Conservation (phyloP, 306 rosid genomes). For the Sophora flavescens region DNA sequence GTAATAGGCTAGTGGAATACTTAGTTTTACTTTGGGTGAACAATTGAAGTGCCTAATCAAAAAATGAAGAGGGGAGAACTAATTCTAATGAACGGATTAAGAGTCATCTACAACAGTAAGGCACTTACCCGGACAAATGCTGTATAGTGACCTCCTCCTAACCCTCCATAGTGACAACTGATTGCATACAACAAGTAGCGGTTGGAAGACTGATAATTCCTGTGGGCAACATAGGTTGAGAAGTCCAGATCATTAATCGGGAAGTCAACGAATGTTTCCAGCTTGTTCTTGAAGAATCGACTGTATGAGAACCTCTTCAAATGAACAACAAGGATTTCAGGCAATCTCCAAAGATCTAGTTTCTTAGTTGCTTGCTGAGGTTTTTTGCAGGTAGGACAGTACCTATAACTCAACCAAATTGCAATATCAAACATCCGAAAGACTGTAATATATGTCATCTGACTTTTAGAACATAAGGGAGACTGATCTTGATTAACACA, state of each 20-base stretch:
- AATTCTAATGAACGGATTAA: slow-evolving; percentile 22
- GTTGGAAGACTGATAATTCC: slow-evolving; percentile 48
- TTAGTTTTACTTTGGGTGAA: neutral
- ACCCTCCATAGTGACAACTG: slow-evolving; percentile 85
- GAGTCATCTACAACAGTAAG: slow-evolving; percentile 16
- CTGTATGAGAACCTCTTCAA: slow-evolving; percentile 82
- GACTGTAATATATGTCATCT: neutral
- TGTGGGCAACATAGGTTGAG: slow-evolving; percentile 55
- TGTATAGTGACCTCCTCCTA: slow-evolving; percentile 92
- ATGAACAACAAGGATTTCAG: slow-evolving; percentile 85
- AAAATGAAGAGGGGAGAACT: slow-evolving; percentile 2
- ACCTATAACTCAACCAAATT: slow-evolving; percentile 57
- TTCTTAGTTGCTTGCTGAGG: slow-evolving; percentile 88
- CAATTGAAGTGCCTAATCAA: neutral
- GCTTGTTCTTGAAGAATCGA: slow-evolving; percentile 65
- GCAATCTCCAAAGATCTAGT: slow-evolving; percentile 94
- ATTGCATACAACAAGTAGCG: slow-evolving; percentile 75
- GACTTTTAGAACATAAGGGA: slow-evolving; percentile 21
- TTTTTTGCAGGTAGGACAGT: slow-evolving; percentile 79
- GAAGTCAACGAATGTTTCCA: slow-evolving; percentile 82
- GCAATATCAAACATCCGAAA: slow-evolving; percentile 39
- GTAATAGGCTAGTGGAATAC: neutral
- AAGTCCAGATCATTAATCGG: slow-evolving; percentile 78
- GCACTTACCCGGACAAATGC: slow-evolving; percentile 80
- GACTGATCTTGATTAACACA: slow-evolving; percentile 26